Base-by-base conservation (phyloP, 768 basidiomycete genomes). In the Pleurotus citrinopileatus region DNA sequence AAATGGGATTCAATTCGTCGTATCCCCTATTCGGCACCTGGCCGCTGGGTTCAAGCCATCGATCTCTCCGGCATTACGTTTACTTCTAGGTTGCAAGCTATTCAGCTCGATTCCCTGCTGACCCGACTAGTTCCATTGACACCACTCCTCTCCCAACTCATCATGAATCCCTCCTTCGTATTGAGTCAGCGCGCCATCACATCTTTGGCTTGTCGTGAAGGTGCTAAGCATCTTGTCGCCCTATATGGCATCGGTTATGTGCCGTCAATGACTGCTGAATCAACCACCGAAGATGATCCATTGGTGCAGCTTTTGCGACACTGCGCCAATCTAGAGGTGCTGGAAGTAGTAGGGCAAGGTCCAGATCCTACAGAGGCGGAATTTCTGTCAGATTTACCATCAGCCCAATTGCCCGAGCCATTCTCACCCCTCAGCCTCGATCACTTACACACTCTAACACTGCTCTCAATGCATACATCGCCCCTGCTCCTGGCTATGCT, bases 1-100 rank as follows among this genome's bases (percentile, higher is more conserved):
- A 80, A 79, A 63, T 96, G 94, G 94, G 91, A 94, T 61, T 89
- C 91, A 40, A 84, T 96, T 54, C 82, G 90, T 48, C 80, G 94
- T 46, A 92, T 90, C 59, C 90, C 90, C 0, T 89, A 87, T 62
- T 94, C 92, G 3, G 80, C 87, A 0, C 94, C 94, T 1, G 94
- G 94, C 25, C 79, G 94, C 64, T 95, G 91, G 88, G 83, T 96
- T 1, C 87, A 85, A 55, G 67, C 65, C 8, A 74, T 97, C 20
- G 87, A 96, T 67, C 70, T 97, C 4, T 84, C 89, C 3, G 67
- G 70, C 19, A 60, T 90, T 28, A 59, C 65, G 40, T 74, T 71
- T 60, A 63, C 62, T 42, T 71, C 78, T 22, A 72, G 75, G 58
- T 67, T 74, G 7, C 77, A 85, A 50, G 71, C 77, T 22, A 74